phyloP scores from a whole-genome alignment of 2,329 filamentous ascomycete genomes.

The Penicillium sp. region DNA sequence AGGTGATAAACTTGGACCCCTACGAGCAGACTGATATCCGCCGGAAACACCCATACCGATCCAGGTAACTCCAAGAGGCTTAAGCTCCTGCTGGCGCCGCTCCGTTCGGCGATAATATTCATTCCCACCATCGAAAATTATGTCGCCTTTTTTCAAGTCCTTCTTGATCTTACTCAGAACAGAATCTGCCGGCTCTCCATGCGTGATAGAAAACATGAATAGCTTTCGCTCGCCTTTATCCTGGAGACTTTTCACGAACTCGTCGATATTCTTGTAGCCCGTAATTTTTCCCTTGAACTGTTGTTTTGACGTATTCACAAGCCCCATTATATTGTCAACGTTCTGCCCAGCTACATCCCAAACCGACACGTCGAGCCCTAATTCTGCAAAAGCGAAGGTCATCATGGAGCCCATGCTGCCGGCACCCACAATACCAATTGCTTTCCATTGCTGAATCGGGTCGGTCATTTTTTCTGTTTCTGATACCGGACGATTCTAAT shows the following conservation, averaged over 20 bases:
- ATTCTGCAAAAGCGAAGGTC: constrained; percentile 38
- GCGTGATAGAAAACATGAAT: constrained; percentile 40
- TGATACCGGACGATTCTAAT: no score
- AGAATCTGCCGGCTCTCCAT: constrained; percentile 35
- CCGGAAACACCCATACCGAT: constrained; percentile 66
- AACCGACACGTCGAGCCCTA: constrained; percentile 36
- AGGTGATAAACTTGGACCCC: constrained; percentile 65
- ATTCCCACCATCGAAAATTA: constrained; percentile 66
- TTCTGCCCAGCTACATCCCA: constrained; percentile 35
- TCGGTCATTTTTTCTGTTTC: constrained; percentile 13
- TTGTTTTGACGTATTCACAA: constrained; percentile 17
- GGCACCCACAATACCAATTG: constrained; percentile 38
- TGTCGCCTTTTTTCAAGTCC: constrained; percentile 57
- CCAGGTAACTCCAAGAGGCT: constrained; percentile 58
- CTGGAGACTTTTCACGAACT: constrained; percentile 34
- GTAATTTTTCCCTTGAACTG: constrained; percentile 28
- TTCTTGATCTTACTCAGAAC: constrained; percentile 41
- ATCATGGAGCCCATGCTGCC: constrained; percentile 44
- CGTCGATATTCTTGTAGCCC: constrained; percentile 31
- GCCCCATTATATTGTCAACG: constrained; percentile 28
- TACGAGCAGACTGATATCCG: constrained; percentile 64
- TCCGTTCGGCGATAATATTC: constrained; percentile 65
- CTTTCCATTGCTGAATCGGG: constrained; percentile 28
- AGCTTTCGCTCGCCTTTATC: constrained; percentile 28
- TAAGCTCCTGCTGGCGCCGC: constrained; percentile 55